Evolutionary conservation across 768 basidiomycete species (phyloP).

Genomic region (Suillus variegatus): DNA sequence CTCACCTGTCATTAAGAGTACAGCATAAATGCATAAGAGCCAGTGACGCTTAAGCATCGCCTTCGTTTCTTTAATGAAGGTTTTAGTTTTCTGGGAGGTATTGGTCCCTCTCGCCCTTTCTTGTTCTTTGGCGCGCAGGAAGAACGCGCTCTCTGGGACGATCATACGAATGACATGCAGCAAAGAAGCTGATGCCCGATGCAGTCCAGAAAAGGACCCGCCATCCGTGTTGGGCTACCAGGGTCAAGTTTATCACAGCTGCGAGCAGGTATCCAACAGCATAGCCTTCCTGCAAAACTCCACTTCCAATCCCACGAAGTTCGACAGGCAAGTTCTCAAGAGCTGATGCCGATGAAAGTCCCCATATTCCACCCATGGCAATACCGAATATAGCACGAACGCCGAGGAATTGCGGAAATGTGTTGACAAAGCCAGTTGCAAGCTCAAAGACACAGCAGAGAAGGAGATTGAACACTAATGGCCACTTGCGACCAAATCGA

Average conservation of each 20-base stretch:
- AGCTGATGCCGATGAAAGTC: constrained; percentile 75
- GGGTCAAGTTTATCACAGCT: constrained; percentile 75
- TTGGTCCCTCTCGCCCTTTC: constrained; percentile 43
- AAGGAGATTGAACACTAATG: constrained; percentile 74
- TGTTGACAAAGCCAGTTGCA: constrained; percentile 78
- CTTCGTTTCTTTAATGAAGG: constrained; percentile 73
- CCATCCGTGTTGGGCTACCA: constrained; percentile 59
- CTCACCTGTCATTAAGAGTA: constrained; percentile 72
- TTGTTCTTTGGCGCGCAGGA: constrained; percentile 62
- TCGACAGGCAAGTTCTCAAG: constrained; percentile 90
- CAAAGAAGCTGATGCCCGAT: constrained; percentile 65
- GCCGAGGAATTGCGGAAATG: constrained; percentile 77
- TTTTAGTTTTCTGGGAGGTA: constrained; percentile 54
- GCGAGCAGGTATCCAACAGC: constrained; percentile 85
- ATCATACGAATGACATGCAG: constrained; percentile 63
- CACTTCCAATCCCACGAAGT: constrained; percentile 81
- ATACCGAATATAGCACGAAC: constrained; percentile 84
- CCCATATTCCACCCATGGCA: constrained; percentile 91
- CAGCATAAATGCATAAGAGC: constrained; percentile 80
- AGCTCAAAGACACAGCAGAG: constrained; percentile 74
- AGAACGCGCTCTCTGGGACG: constrained; percentile 79
- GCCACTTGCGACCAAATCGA: constrained; percentile 94
- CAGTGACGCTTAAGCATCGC: constrained; percentile 83
- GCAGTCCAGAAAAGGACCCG: constrained; percentile 82
- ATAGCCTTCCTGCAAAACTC: constrained; percentile 88